Conservation (phyloP, 2,329 filamentous ascomycete species). For the Xylariales sp. region DNA sequence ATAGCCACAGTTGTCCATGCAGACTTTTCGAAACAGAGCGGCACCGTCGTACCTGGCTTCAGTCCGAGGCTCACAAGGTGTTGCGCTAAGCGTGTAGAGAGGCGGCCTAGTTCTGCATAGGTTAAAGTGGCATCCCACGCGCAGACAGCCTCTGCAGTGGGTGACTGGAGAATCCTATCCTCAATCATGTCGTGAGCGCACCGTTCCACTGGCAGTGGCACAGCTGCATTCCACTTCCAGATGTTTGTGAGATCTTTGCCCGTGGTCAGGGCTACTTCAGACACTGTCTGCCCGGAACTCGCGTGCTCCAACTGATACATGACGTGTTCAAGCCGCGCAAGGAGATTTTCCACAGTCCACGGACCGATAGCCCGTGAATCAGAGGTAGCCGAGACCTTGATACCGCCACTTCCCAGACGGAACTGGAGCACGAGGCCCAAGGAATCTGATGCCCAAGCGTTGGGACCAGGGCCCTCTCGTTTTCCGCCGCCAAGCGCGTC, state of each 20-base stretch:
- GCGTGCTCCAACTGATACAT: background rate
- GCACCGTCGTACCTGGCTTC: background rate
- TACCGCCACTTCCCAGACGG: background rate
- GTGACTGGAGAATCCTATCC: too few relatives aligned
- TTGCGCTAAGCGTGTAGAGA: background rate
- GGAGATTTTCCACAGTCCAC: background rate
- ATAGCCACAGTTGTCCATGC: background rate
- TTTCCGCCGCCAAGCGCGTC: background rate
- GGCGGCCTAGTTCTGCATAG: conserved; percentile 1
- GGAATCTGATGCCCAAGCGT: background rate
- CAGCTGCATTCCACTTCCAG: background rate
- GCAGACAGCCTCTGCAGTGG: background rate
- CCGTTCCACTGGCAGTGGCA: background rate
- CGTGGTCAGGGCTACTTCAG: background rate
- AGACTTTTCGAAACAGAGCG: conserved; percentile 3
- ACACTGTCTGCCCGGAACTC: background rate
- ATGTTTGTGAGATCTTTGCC: background rate
- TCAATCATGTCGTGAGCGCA: background rate
- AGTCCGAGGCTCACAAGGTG: background rate
- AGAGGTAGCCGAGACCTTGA: background rate
- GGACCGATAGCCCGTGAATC: background rate
- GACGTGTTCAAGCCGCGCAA: background rate
- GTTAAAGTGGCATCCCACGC: conserved; percentile 3
- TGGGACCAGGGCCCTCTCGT: too few relatives aligned
- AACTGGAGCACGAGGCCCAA: background rate